A percentile compares a stretch with the other conserved stretches of the same genome.
phyloP scores from a whole-genome alignment of 2,329 filamentous ascomycete genomes.

The Fusarium sp. region DNA sequence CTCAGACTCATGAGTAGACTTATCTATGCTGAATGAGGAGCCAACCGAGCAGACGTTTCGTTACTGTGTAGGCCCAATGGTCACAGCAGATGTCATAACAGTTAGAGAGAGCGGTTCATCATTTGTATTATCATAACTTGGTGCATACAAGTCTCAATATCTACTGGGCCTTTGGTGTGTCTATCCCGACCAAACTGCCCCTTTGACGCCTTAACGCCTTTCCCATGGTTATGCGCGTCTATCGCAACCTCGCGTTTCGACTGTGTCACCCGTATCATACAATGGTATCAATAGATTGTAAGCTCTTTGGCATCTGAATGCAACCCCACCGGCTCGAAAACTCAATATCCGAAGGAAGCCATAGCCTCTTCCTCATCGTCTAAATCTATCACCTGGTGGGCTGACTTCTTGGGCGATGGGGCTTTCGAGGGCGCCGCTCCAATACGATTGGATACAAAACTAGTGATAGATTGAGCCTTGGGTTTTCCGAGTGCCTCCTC shows the following conservation, averaged over 20 bases:
- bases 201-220: slow-evolving; percentile 17
- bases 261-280: slow-evolving; percentile 14
- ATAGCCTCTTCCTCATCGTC: slow-evolving; percentile 63
- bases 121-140: slow-evolving; percentile 30
- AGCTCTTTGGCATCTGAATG: background rate
- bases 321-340: background rate
- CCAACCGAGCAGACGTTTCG: background rate
- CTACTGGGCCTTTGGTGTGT: slow-evolving; percentile 16
- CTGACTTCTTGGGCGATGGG: slow-evolving; percentile 27
- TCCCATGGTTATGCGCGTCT: slow-evolving; percentile 8
- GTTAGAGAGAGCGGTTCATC: slow-evolving; percentile 1
- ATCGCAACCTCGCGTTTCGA: background rate
- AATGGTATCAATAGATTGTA: slow-evolving; percentile 7
- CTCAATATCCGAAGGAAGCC: slow-evolving; percentile 55
- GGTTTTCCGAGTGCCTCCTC: slow-evolving; percentile 58
- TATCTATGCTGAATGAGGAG: background rate
- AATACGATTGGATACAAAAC: slow-evolving; percentile 51
- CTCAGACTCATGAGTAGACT: background rate
- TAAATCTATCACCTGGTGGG: slow-evolving; percentile 42
- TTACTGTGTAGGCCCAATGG: background rate
- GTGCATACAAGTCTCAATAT: slow-evolving; percentile 23
- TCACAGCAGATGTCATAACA: background rate
- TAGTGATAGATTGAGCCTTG: slow-evolving; percentile 48
- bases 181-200: slow-evolving; percentile 17
- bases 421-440: slow-evolving; percentile 33